Evolutionary conservation across 2,329 filamentous ascomycete species (phyloP).

Genomic region (Xylaria arbuscula): DNA sequence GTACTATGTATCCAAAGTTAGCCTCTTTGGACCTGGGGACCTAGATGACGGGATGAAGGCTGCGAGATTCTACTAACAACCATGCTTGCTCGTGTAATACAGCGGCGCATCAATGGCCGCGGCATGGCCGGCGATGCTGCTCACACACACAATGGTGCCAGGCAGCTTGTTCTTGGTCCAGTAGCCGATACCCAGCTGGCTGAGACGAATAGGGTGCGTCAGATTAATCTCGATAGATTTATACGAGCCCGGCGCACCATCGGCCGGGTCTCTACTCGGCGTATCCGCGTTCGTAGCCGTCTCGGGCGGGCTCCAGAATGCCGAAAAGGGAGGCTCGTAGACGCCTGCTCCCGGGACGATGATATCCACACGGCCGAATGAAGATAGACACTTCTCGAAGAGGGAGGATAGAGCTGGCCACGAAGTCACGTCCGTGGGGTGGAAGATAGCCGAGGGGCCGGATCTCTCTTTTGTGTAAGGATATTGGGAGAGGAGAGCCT

Average conservation of each 20-base stretch:
- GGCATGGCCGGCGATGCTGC: neutral
- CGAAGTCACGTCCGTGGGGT: neutral
- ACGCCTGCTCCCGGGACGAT: neutral
- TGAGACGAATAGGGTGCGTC: neutral
- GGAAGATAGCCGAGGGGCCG: neutral
- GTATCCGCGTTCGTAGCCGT: neutral
- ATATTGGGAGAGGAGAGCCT: neutral
- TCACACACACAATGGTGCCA: neutral
- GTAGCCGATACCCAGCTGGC: neutral
- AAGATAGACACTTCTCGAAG: neutral
- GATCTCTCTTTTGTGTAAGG: neutral
- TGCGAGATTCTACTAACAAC: neutral
- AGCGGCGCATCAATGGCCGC: neutral
- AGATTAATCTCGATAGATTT: neutral
- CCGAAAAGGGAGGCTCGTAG: neutral
- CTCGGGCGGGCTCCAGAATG: neutral
- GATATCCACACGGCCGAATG: neutral
- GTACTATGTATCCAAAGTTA: neutral
- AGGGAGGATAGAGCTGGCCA: neutral
- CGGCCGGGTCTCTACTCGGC: neutral
- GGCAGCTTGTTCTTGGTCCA: neutral
- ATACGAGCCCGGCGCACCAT: neutral
- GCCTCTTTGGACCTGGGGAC: neutral
- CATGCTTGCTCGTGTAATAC: neutral
- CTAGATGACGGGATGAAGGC: neutral